Conservation (phyloP, 2,329 filamentous ascomycete genomes). For the Pseudogymnoascus verrucosus region DNA sequence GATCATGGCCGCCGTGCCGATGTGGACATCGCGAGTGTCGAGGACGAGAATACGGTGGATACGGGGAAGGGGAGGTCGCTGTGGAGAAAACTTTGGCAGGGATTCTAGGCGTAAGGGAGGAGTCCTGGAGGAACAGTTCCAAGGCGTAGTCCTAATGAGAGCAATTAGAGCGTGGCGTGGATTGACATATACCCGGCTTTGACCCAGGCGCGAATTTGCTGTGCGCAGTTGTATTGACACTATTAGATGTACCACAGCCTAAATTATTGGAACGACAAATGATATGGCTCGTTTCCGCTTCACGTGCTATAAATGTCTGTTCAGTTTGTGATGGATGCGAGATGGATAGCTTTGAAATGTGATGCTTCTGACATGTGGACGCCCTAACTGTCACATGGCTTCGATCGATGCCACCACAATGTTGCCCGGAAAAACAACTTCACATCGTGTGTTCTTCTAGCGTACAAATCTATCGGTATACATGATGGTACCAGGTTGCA, state of each 20-base stretch:
- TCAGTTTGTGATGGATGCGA: neutral
- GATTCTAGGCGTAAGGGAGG: neutral
- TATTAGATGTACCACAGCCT: neutral
- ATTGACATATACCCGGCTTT: neutral
- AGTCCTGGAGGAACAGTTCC: neutral
- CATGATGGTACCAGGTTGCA: no score
- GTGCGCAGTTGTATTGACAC: neutral
- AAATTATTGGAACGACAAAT: neutral
- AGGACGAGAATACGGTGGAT: constrained; percentile 19
- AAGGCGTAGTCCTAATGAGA: neutral
- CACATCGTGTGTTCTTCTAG: no score
- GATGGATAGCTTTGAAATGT: neutral
- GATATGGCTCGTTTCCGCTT: neutral
- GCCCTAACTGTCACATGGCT: no score
- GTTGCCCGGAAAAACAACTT: no score
- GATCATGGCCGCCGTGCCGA: constrained; percentile 47
- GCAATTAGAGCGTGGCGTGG: neutral
- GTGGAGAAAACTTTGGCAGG: constrained; percentile 7
- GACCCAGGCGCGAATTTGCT: neutral
- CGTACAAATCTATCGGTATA: no score
- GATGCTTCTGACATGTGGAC: neutral
- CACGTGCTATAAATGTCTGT: neutral
- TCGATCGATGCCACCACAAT: no score
- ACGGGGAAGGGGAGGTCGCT: neutral
- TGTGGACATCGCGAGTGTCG: constrained; percentile 39